Evolutionary conservation across 2,329 filamentous ascomycete genomes (phyloP), one percentile per base, ranked within the genome.

Genomic region (Curvularia spicifera): DNA sequence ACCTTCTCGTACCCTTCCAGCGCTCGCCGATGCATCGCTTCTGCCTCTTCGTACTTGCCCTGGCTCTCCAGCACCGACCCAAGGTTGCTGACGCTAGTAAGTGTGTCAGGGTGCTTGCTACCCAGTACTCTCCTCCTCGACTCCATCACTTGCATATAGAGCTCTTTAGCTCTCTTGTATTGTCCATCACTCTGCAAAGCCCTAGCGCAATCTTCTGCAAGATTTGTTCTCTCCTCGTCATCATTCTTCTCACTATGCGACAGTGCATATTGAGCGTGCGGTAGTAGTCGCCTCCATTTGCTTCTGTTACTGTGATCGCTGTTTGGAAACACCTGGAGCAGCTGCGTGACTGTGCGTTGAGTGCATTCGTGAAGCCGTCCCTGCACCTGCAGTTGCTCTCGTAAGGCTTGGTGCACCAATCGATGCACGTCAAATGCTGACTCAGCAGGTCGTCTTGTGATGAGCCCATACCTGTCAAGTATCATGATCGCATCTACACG

Each of bases 401-500:
- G 18, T 18, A 18, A 18, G 18, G 18, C 18, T 18, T 18, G 1
- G 18, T 18, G 18, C 18, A 18, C 18, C 18, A 18, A 48, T 47
- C 26, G 54, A 49, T 66, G 56, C 10, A 64, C 8, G 52, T 68
- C 57, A 24, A 63, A 33, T 35, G 53, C 51, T n/a, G 46, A 57
- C 26, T 63, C 51, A 22, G 58, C 56, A 50, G 53, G 47, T 46
- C 54, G 55, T 20, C 49, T 59, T 9, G 49, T 18, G 18, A 18
- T 18, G 18, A 18, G 18, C 18, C 1, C 18, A 18, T 18, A 18
- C 18, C 18, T 18, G 24, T 55, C 31, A 28, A 64, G 60, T 28
- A 64, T 56, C 6, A 50, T 59, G 18, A 71, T 58, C 13, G 64
- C 63, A 55, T 60, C 24, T 26, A 29, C 26, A 45, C 43, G 43